Base-by-base conservation (phyloP, 78 protist genomes). In the Pelomyxa schiedti region DNA sequence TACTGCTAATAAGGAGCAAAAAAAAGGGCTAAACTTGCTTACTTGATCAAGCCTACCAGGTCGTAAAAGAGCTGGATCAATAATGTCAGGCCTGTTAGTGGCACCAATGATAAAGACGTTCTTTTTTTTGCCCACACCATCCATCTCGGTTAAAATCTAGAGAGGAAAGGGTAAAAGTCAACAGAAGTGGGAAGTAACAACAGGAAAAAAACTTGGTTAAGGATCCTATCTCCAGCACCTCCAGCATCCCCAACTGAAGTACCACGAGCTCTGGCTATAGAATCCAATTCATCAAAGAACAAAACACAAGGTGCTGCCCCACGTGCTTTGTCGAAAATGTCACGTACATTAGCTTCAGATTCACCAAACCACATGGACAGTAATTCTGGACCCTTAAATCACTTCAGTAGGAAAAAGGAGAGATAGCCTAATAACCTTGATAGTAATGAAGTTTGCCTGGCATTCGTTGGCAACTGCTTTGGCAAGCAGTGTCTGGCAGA, bases 291-390 rank as follows among this genome's bases (percentile, higher is more conserved):
- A 76, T 97, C 99, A 64, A 97, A 97, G 97, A 97, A 97, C 73
- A 97, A 92, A 32, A 97, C 96, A 86, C 99, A 97, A 0, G 99
- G 99, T 2, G 99, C 93, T 24, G 98, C 94, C 3, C 74, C 74
- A 53, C 99, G 90, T 1, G 99, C 99, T 88, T 94, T 97, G 94
- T 97, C 98, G 79, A 97, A 97, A 39, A 97, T 70, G 22, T 95
- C 96, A 58, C 99, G 97, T 42, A 95, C 98, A 71, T 95, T 93
- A 8, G 97, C 88, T 78, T 97, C 99, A 36, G 95, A 89, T 88
- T 97, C 99, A 28, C 99, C 98, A 37, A 95, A 92, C 99, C 99
- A 97, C 99, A 97, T 97, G 68, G 99, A 92, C 39, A 97, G 90
- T 68, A 95, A 88, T 86, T 95, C 97, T 32, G 94, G 94, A 8